These are phyloP conservation scores for Mortierella claussenii DNA, from an alignment of 192 early-diverging fungal genomes.

Conservation along the genomic window DNA sequence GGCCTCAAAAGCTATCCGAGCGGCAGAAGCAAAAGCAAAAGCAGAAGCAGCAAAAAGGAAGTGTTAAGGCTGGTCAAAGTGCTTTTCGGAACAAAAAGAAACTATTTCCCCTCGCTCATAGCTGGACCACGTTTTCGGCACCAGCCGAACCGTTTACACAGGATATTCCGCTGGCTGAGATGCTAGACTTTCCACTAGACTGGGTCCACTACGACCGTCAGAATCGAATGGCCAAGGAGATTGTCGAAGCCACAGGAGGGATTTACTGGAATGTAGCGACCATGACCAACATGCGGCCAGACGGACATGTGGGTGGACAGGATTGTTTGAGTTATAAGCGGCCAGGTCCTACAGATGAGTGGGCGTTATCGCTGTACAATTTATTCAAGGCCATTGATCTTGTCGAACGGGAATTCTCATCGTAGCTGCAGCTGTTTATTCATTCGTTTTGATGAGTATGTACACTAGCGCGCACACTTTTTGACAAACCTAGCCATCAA, in stretches of 20 bases:
- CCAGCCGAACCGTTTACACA: constrained; percentile 38
- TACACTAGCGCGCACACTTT: too few species aligned
- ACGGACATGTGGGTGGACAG: constrained; percentile 66
- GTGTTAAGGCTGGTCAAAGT: too few species aligned
- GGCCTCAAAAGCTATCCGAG: not conserved
- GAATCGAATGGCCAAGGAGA: constrained; percentile 60
- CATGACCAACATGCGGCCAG: constrained; percentile 57
- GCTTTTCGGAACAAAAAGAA: not conserved
- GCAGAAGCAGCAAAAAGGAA: not conserved
- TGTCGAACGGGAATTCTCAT: constrained; percentile 16
- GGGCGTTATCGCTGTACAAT: constrained; percentile 54
- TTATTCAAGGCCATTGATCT: constrained; percentile 33
- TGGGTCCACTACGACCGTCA: constrained; percentile 58
- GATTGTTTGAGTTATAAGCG: constrained; percentile 68
- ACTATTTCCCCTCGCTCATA: not conserved
- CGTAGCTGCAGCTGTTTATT: not conserved
- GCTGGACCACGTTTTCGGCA: constrained; percentile 12
- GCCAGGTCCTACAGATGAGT: constrained; percentile 65
- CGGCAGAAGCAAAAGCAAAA: not conserved
- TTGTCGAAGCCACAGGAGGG: constrained; percentile 62
- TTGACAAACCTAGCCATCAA: too few species aligned
- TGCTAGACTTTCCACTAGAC: constrained; percentile 35
- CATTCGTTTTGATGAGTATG: not conserved
- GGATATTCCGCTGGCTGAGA: constrained; percentile 39
- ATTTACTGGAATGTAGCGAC: constrained; percentile 62